Evolutionary conservation across 2,329 filamentous ascomycete species (phyloP).

Genomic region (Penicillium sp.): DNA sequence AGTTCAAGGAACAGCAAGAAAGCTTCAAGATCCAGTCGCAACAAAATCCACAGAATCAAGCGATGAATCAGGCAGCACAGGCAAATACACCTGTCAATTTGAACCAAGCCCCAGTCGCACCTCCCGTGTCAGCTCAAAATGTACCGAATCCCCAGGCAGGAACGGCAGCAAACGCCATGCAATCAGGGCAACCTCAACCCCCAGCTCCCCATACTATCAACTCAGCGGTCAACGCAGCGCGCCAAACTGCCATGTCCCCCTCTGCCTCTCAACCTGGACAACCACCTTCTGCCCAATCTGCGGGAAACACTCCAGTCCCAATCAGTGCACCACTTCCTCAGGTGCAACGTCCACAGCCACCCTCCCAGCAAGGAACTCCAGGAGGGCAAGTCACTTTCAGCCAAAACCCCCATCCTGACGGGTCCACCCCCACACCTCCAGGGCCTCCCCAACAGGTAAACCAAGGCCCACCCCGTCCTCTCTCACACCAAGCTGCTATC

Average conservation of each 20-base stretch:
- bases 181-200: conserved; percentile 36
- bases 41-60: conserved; percentile 26
- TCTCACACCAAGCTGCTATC: conserved; percentile 50
- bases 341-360: conserved; percentile 29
- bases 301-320: conserved; percentile 27
- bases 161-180: conserved; percentile 29
- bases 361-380: conserved; percentile 33
- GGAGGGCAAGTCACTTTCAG: conserved; percentile 32
- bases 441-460: conserved; percentile 31
- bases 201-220: conserved; percentile 50
- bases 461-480: conserved; percentile 42
- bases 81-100: conserved; percentile 16
- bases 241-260: conserved; percentile 43
- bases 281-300: conserved; percentile 30
- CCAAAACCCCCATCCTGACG: conserved; percentile 33
- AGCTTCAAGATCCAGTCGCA: conserved; percentile 41
- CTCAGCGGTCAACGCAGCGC: conserved; percentile 49
- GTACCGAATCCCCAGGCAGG: conserved; percentile 25
- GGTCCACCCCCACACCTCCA: conserved; percentile 34
- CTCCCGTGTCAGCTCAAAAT: conserved; percentile 21
- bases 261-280: conserved; percentile 37
- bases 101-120: conserved; percentile 18
- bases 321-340: conserved; percentile 23
- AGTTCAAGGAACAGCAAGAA: conserved; percentile 52
- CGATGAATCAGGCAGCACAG: conserved; percentile 27